These are phyloP conservation scores for Fusarium nanum DNA, from an alignment of 2,329 filamentous ascomycete species.

Conservation along the genomic window DNA sequence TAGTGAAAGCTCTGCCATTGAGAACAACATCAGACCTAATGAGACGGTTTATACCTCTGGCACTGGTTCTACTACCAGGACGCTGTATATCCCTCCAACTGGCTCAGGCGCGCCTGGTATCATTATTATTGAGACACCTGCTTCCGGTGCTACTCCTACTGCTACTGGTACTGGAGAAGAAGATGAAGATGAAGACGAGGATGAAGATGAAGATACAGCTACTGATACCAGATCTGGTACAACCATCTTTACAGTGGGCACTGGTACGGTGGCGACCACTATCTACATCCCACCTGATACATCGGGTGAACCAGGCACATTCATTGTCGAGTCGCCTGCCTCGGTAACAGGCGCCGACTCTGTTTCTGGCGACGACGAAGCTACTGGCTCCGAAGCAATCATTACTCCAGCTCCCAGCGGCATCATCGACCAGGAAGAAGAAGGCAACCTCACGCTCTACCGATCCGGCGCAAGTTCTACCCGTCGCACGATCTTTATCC, in stretches of 20 bases:
- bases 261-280: not conserved
- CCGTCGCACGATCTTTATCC: not conserved
- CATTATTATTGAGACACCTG: constrained; percentile 6
- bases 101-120: not conserved
- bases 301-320: not conserved
- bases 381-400: not conserved
- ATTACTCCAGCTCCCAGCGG: not conserved
- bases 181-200: not conserved
- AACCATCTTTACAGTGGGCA: not conserved
- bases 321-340: constrained; percentile 1
- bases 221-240: not conserved
- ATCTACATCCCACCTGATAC: not conserved
- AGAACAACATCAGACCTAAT: not conserved
- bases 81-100: constrained; percentile 1
- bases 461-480: not conserved
- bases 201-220: rapidly evolving
- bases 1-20: not conserved
- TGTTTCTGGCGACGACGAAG: not conserved
- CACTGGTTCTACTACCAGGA: not conserved
- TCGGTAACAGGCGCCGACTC: not conserved
- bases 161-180: not conserved
- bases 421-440: not conserved
- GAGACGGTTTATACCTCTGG: not conserved
- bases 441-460: constrained; percentile 14
- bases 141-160: rapidly evolving